phyloP scores from a whole-genome alignment of 139 green algal genomes.

The Chlorella sp. region DNA sequence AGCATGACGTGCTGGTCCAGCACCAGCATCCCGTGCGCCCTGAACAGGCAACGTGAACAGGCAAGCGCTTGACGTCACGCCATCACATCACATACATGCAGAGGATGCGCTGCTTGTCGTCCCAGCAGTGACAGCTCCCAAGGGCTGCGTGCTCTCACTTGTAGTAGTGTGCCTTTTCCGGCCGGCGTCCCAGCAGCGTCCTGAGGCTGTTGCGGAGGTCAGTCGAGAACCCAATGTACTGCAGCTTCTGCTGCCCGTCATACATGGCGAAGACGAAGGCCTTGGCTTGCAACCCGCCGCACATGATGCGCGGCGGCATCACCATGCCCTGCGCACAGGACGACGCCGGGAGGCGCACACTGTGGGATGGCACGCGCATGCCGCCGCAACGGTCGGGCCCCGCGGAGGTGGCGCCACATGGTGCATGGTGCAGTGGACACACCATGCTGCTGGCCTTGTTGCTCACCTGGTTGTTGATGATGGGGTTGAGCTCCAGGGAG shows the following conservation, averaged over 20 bases:
- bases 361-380: background rate
- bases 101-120: background rate
- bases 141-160: slow-evolving; percentile 33
- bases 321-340: background rate
- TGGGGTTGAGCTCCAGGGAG: background rate
- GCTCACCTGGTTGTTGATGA: slow-evolving; percentile 3
- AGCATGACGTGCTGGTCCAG: slow-evolving; percentile 80
- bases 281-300: background rate
- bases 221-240: slow-evolving; percentile 88
- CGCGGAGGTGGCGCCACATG: background rate
- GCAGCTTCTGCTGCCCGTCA: slow-evolving; percentile 72
- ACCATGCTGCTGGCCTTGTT: background rate
- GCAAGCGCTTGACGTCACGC: background rate
- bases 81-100: background rate
- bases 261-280: slow-evolving; percentile 82
- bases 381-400: background rate
- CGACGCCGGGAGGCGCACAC: background rate
- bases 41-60: slow-evolving; percentile 7
- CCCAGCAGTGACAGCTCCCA: background rate
- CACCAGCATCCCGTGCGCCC: slow-evolving; percentile 37
- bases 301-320: background rate
- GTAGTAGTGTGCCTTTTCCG: slow-evolving; percentile 80
- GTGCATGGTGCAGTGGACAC: background rate
- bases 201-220: slow-evolving; percentile 73
- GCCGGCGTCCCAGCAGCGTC: slow-evolving; percentile 68